A percentile compares a stretch with the other conserved stretches of the same genome.
Evolutionary conservation across 257 asterid species (phyloP).

Genomic region (Gentiana dahurica): DNA sequence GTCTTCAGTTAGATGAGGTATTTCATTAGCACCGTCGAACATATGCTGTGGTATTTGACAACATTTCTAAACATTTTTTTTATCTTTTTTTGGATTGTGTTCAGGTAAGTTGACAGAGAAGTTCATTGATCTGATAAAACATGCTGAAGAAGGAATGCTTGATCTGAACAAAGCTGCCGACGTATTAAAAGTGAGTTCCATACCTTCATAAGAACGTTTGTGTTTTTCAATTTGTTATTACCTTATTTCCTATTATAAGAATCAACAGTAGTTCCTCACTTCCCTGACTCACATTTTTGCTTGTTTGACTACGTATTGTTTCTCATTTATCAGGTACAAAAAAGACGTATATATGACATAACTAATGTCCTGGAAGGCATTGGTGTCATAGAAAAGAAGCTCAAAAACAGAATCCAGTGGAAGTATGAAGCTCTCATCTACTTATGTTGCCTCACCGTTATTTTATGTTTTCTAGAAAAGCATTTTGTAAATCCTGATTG

Average conservation of each 20-base stretch:
- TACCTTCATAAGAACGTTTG: conserved; percentile 13
- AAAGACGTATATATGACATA: conserved; percentile 95
- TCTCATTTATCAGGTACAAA: conserved; percentile 67
- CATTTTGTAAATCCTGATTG: no score
- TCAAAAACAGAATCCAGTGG: conserved; percentile 96
- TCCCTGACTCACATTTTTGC: no score
- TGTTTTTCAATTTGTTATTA: not conserved
- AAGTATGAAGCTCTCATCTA: conserved; percentile 43
- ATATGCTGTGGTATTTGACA: not conserved
- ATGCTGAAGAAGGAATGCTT: conserved; percentile 91
- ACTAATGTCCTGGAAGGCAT: conserved; percentile 96
- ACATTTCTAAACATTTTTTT: not conserved
- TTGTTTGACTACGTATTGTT: not conserved
- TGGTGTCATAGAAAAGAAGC: conserved; percentile 93
- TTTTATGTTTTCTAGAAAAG: not conserved
- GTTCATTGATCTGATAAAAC: conserved; percentile 82
- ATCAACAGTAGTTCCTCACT: no score
- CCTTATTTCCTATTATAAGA: no score
- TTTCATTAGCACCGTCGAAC: not conserved
- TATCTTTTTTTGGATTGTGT: conserved; percentile 1
- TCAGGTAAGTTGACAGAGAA: conserved; percentile 91
- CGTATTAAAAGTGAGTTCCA: conserved; percentile 61
- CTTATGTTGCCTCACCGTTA: not conserved
- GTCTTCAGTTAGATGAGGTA: not conserved
- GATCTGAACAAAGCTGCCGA: conserved; percentile 95